Evolutionary conservation across 2,329 filamentous ascomycete genomes (phyloP), one percentile per base, ranked within the genome.

Genomic region (Lecanicillium sp.): DNA sequence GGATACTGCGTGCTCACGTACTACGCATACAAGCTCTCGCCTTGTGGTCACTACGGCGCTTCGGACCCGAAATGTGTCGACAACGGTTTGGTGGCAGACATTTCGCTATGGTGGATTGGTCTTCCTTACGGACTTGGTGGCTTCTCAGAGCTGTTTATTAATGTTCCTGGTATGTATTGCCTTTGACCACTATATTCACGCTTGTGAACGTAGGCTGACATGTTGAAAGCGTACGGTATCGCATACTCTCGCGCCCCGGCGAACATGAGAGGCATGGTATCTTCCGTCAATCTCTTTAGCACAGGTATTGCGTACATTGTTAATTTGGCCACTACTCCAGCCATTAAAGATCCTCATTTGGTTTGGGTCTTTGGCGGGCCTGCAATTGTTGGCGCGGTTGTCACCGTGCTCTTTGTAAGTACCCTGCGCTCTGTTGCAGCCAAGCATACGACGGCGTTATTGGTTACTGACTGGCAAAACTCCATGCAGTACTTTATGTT

Each of bases 1-100:
- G 74, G 70, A 42, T 70, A 73, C 5, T 62, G 68, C 13, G 64
- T 77, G 9, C 55, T 80, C 3, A 75, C 80, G 51, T 67, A 71
- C 46, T 65, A 70, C 42, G 73, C 81, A 40, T 81, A 82, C 54
- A 59, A 68, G 48, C 63, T 64, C 0, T 69, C 64, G 4, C 68
- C 70, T 4, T 79, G 75, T 34, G 51, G 53, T 12, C 51, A 45
- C 25, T 46, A 53, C 16, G 53, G 48, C 19, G 52, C 51, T 2
- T 45, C 50, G 2, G 50, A 50, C 37, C 41, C 44, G 12, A 14
- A 33, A 16, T 43, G 53, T 41, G 42, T 51, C 29, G 32, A 50
- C 25, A 29, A 44, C 28, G 50, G 48, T 18, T 43, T 52, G 35
- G 51, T 43, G 9, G 52, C 40, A 4, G 48, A 45, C 35, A 52